Base-by-base conservation (phyloP, 2,329 filamentous ascomycete genomes). In the Exophiala bonariae region DNA sequence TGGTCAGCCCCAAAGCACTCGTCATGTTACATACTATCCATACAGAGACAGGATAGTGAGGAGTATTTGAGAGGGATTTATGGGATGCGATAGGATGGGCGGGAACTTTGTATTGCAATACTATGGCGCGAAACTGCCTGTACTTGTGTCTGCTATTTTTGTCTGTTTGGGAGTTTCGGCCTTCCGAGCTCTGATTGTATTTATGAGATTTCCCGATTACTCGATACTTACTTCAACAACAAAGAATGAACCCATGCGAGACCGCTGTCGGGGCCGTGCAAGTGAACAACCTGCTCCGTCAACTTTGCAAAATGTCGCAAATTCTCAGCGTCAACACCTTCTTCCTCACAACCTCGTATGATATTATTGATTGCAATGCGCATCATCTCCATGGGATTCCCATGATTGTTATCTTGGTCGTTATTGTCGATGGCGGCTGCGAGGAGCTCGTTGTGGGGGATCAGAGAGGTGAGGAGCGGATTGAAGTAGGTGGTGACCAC, bases 281-380 rank as follows among this genome's bases (percentile, higher is more conserved):
- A 16, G 7, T 14, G 11, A 6, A 42, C 17, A 8, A 42, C n/a
- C 26, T 33, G 23, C 22, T 33, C 26, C 39, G 18, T 32, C 11
- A 33, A 42, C 22, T 14, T 5, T 41, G 23, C 39, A 32, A 33
- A 33, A 22, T 42, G 18, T 20, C 18, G 4, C 38, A 41, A 18
- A 22, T 18, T 41, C 18, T 28, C 18, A 9, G 16, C 38, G 18
- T 41, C 22, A 10, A 41, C 38, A 10, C 13, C 19, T 22, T 41
- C 38, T 20, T 41, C 18, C 20, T 16, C 22, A 41, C 38, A 41
- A 10, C 18, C 38, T 5, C 32, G 32, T 5, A 34, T n/a, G 6
- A 34, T 34, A 14, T 34, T 34, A 7, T 34, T 6, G 6, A 34
- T 18, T n/a, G 32, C 32, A 34, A 34, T 14, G 6, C 32, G 32